Conservation (phyloP, 2,329 filamentous ascomycete genomes). For the Rasamsonia emersonii region DNA sequence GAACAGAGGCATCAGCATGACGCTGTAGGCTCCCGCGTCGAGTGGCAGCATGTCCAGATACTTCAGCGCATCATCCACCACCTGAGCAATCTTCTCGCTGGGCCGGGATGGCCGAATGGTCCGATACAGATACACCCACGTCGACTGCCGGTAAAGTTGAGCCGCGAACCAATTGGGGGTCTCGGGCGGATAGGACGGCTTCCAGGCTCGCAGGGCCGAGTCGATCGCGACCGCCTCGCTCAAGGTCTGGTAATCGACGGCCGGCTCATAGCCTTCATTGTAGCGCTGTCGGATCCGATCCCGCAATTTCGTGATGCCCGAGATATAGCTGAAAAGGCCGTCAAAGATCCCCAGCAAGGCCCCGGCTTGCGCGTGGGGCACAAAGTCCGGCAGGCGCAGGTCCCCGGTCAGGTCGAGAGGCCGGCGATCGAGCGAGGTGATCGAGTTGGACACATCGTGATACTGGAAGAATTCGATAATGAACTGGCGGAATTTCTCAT, state of each 20-base stretch:
- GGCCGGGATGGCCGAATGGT: conserved; percentile 51
- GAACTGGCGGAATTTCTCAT: conserved; percentile 62
- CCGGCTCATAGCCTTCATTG: conserved; percentile 52
- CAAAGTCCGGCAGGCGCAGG: conserved; percentile 46
- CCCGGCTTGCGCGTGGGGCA: conserved; percentile 47
- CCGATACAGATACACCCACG: conserved; percentile 56
- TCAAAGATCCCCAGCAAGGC: conserved; percentile 73
- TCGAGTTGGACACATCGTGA: conserved; percentile 55
- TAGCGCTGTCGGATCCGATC: conserved; percentile 65
- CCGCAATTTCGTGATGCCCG: conserved; percentile 68
- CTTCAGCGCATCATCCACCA: conserved; percentile 50
- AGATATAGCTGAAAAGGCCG: conserved; percentile 69
- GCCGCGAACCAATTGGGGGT: conserved; percentile 48
- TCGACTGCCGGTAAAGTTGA: conserved; percentile 54
- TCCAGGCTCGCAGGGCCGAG: conserved; percentile 64
- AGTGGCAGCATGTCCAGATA: conserved; percentile 48
- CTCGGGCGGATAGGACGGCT: conserved; percentile 47
- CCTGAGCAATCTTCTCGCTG: conserved; percentile 46
- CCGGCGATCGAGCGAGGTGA: conserved; percentile 47
- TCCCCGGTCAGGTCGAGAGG: conserved; percentile 46
- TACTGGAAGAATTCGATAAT: conserved; percentile 76
- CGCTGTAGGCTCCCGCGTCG: conserved; percentile 48
- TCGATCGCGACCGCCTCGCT: conserved; percentile 70
- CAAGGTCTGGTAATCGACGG: conserved; percentile 64
- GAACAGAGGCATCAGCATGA: conserved; percentile 54